Base-by-base conservation (phyloP, 805 yeast genomes). In the Cyberlindnera saturnus region DNA sequence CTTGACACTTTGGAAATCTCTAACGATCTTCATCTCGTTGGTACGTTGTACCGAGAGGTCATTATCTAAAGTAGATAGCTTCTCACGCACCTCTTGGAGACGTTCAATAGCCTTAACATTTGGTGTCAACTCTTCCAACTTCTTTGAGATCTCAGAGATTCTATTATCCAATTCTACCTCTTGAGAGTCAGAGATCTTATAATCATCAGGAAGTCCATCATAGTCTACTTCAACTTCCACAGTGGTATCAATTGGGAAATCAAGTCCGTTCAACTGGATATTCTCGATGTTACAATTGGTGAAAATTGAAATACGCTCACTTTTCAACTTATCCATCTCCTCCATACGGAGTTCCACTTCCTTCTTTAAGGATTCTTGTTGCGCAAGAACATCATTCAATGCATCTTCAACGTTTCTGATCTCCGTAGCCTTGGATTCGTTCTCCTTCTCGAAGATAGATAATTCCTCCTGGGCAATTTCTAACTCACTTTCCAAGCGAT, bases 41-140 rank as follows among this genome's bases (percentile, higher is more conserved):
- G 73, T 74, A 53, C 89, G 76, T 3, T 86, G 80, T 31, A 62
- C 63, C 8, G 74, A 71, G 40, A 84, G 79, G 53, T 86, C 93
- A 16, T 69, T 64, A 44, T 85, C 95, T 38, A 81, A 71, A 7
- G 72, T 79, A 8, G 71, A 69, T 31, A 83, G 69, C 50, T 78
- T 77, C 6, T 61, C 67, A 48, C 83, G 81, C 8, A 84, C 86
- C 41, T 84, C 89, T 31, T 69, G 72, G 36, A 87, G 72, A 53
- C 96, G 73, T 41, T 86, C 95, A 28, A 75, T 66, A 0, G 96
- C 96, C 50, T 83, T 84, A 32, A 79, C 70, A 60, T 88, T 88
- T n/a, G 96, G 96, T 29, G 86, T 79, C 54, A 88, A 39, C 43
- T 53, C 38, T 38, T 60, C 53, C 41, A 67, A 46, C 36, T 56